Evolutionary conservation across 2,329 filamentous ascomycete genomes (phyloP).

Genomic region (Penicillium sp.): DNA sequence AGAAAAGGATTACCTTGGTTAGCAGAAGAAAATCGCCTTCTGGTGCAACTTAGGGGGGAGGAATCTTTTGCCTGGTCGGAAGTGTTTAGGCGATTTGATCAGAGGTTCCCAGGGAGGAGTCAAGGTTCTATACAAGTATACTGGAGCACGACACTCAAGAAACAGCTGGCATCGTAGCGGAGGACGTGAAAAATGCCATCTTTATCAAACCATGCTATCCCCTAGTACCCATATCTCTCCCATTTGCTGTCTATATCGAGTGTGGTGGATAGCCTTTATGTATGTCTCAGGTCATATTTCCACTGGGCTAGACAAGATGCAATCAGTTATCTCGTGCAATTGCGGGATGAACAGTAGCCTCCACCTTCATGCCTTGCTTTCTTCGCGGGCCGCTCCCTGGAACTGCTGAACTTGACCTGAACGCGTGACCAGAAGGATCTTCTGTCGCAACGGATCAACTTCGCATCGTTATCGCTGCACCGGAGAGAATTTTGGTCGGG

Average conservation of each 20-base stretch:
- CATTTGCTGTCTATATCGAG: constrained; percentile 1
- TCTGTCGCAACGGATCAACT: neutral
- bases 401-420: neutral
- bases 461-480: neutral
- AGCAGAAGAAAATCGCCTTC: constrained; percentile 1
- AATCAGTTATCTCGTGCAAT: neutral
- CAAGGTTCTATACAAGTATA: constrained; percentile 16
- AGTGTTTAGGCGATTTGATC: constrained; percentile 1
- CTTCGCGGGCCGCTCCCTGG: neutral
- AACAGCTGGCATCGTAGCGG: constrained; percentile 5
- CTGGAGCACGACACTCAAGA: constrained; percentile 16
- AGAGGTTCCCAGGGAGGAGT: constrained; percentile 14
- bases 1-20: constrained; percentile 1
- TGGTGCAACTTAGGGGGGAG: constrained; percentile 4
- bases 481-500: no score
- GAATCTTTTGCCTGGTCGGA: neutral
- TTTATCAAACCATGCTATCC: constrained; percentile 2
- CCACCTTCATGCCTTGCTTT: neutral
- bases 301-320: neutral
- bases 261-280: neutral
- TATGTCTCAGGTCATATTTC: neutral
- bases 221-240: constrained; percentile 1
- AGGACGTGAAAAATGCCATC: constrained; percentile 1
- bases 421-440: neutral
- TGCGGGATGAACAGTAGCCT: neutral